Evolutionary conservation across 257 asterid species (phyloP).

Genomic region (Solanum phureja): DNA sequence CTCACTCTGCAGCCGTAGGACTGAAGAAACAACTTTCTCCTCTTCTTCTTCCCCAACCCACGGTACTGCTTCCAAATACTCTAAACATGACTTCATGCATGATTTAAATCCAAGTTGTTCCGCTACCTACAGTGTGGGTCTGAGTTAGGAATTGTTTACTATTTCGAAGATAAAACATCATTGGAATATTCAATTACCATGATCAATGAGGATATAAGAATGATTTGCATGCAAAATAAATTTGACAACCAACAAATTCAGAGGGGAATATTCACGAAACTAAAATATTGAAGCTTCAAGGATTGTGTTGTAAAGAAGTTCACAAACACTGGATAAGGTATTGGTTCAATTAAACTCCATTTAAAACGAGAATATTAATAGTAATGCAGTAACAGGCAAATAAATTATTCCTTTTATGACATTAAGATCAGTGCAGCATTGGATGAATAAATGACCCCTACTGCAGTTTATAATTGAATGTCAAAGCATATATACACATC

Average conservation of each 20-base stretch:
- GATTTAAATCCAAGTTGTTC: constrained; percentile 62
- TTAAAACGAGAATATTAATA: background rate
- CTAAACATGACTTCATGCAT: constrained; percentile 72
- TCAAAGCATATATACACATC: background rate
- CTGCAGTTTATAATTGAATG: background rate
- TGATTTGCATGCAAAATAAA: background rate
- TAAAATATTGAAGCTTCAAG: background rate
- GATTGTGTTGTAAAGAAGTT: background rate
- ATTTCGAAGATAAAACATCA: background rate
- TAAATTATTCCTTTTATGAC: background rate
- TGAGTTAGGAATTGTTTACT: background rate
- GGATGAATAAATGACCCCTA: background rate
- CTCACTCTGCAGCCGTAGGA: constrained; percentile 51
- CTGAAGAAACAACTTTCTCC: constrained; percentile 66
- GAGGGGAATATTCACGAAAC: background rate
- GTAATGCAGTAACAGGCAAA: background rate
- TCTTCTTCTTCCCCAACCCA: constrained; percentile 99
- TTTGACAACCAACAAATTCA: background rate
- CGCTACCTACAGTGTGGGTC: constrained; percentile 35
- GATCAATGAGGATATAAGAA: background rate
- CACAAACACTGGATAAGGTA: background rate
- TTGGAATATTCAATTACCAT: background rate
- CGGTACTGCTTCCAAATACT: constrained; percentile 94
- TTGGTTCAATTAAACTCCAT: background rate
- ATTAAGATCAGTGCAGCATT: background rate